Conservation (phyloP, 106 monocot genomes). For the Acanthochlamys bracteata region DNA sequence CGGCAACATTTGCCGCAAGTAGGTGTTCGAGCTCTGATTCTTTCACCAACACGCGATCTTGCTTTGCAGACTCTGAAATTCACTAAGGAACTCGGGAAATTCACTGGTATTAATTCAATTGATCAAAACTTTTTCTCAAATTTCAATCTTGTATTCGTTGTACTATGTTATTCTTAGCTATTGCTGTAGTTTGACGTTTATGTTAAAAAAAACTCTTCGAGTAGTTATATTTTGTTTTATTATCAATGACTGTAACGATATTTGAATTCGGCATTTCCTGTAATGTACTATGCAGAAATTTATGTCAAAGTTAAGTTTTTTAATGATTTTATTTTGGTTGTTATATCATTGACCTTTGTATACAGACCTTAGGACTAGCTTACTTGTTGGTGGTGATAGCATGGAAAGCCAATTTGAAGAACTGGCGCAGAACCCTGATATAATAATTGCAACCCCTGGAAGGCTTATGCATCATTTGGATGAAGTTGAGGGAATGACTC, state of each 20-base stretch:
- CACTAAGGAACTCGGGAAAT: conserved; percentile 78
- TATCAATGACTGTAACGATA: too few species aligned
- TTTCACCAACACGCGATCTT: conserved; percentile 88
- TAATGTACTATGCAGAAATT: too few species aligned
- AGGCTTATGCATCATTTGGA: conserved; percentile 88
- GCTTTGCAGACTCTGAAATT: conserved; percentile 91
- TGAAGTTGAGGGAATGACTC: conserved; percentile 81
- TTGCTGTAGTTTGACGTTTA: background rate
- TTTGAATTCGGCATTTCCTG: too few species aligned
- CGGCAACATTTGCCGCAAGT: conserved; percentile 52
- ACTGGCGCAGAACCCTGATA: conserved; percentile 79
- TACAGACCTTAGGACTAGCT: conserved; percentile 64
- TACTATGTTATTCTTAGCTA: background rate
- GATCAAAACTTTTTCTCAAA: too few species aligned
- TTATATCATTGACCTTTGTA: too few species aligned
- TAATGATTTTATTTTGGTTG: too few species aligned
- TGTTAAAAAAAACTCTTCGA: too few species aligned
- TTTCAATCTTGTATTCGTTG: too few species aligned
- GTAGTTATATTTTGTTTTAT: too few species aligned
- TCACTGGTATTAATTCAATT: conserved; percentile 43
- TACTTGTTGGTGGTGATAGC: conserved; percentile 96
- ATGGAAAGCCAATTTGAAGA: conserved; percentile 98
- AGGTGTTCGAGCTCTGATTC: conserved; percentile 72
- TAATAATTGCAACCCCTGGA: conserved; percentile 97
- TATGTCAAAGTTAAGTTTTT: too few species aligned